Evolutionary conservation across 208 protist species (phyloP), one percentile per base, ranked within the genome.

Genomic region (Angomonas deanei): DNA sequence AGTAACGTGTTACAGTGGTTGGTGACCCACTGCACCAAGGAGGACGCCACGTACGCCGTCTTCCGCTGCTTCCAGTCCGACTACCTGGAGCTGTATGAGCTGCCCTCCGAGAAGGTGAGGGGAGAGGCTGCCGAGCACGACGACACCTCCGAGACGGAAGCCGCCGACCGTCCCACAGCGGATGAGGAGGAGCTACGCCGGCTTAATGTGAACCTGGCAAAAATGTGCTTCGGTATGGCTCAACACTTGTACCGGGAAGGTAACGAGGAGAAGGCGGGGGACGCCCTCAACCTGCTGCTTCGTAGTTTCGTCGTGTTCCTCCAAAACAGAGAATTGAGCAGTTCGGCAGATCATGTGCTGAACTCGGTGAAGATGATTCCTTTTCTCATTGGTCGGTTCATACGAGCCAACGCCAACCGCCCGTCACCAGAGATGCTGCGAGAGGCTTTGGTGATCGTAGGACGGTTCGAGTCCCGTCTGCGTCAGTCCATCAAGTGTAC

Each of bases 1-100:
- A 88, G 73, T 52, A 82, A 76, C 50, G 83, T 85, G 13, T 65
- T 95, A 34, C 80, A 90, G 67, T 92, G 84, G 82, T 27, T 95
- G 4, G 80, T 87, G 47, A 53, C 46, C 48, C 59, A 88, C 53
- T 92, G 84, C 63, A 58, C 32, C 27, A 74, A 77, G 38, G 88
- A 94, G 59, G 79, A 74, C 31, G 71, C 52, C 33, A 86, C 77
- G 1, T 94, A 92, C 69, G 81, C 75, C 0, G 78, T 91, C 2
- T 60, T 94, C 32, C 70, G 82, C 34, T 61, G 71, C 39, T 74
- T 69, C 61, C 78, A 79, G 55, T 66, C 70, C n/a, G 70, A 83
- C 28, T 71, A 66, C 42, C 61, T 94, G 26, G 76, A 90, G 54
- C 57, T 94, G 36, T 94, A 86, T 66, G 85, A 91, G 56, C 64